Evolutionary conservation across 2,329 filamentous ascomycete species (phyloP), one percentile per base, ranked within the genome.

Genomic region (Cercospora sp.): DNA sequence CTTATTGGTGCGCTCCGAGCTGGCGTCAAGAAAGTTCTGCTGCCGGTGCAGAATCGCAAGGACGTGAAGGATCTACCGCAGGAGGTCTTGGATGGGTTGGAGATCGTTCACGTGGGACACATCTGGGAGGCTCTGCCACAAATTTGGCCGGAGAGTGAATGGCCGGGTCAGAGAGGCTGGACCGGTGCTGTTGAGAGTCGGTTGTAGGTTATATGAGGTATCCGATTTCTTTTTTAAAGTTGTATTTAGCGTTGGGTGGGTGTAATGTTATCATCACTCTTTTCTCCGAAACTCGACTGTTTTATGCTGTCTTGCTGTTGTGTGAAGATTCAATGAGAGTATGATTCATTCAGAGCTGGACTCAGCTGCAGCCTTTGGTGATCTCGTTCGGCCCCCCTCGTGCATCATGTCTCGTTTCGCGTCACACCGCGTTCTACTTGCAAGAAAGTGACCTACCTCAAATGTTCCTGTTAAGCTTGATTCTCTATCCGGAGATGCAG

Each of bases 101-200:
- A 94, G 77, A 97, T 99, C 77, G 87, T 97, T 71, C 91, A 93
- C 80, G 93, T 99, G 71, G 89, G 88, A 71, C 91, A 97, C 79
- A 94, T 98, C 69, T 97, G 93, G 92, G 94, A 98, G 81, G 94
- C 93, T 28, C 89, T 99, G 78, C 89, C 90, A 68, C 85, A 91
- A 71, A 90, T 99, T 72, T 99, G 95, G 95, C 95, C 95, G 1
- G 92, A 97, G 74, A 89, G 87, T 48, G 87, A 91, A 74, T 97
- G 93, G 91, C 91, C 92, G 20, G 89, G 90, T 68, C 89, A 93
- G 76, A 86, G 89, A 74, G 87, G 87, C 66, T 85, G 88, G 79
- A 85, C 48, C 1, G 48, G 88, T 68, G 86, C 61, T 13, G 40
- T 95, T 68, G 92, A 97, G 81, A 94, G 91, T 79, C 88, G 91